Evolutionary conservation across 371 early-diverging fungal species (phyloP).

Genomic region (Circinella minor): DNA sequence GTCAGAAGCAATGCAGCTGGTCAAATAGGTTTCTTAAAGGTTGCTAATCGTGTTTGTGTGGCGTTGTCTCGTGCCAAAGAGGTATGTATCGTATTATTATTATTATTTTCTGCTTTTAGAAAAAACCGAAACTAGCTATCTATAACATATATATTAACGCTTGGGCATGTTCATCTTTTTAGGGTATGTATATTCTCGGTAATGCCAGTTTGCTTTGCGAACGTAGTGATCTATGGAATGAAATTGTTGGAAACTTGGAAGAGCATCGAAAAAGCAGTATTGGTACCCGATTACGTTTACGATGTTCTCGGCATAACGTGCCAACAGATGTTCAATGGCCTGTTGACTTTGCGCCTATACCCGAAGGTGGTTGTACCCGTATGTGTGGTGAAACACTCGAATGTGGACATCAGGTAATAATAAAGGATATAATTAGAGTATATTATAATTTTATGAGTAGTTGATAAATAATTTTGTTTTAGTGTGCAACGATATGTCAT

Average conservation of each 20-base stretch:
- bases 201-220: conserved; percentile 59
- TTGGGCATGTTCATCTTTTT: conserved; percentile 8
- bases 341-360: conserved; percentile 52
- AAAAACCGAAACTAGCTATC: no score
- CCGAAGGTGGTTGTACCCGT: conserved; percentile 57
- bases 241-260: conserved; percentile 46
- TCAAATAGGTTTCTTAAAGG: conserved; percentile 79
- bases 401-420: conserved; percentile 57
- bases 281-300: conserved; percentile 49
- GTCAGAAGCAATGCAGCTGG: conserved; percentile 64
- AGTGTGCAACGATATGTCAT: conserved; percentile 54
- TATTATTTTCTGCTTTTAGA: neutral
- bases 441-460: conserved; percentile 1
- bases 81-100: conserved; percentile 26
- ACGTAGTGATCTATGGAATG: conserved; percentile 65
- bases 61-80: conserved; percentile 74
- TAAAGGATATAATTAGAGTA: neutral
- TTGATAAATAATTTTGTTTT: conserved; percentile 1
- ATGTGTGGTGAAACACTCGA: conserved; percentile 40
- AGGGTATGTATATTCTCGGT: conserved; percentile 80
- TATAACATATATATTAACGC: neutral
- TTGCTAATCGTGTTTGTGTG: conserved; percentile 78
- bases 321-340: conserved; percentile 53
- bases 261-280: conserved; percentile 31
- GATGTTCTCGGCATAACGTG: conserved; percentile 45